phyloP scores from a whole-genome alignment of 306 rosid species.

The Cicer judaicum region DNA sequence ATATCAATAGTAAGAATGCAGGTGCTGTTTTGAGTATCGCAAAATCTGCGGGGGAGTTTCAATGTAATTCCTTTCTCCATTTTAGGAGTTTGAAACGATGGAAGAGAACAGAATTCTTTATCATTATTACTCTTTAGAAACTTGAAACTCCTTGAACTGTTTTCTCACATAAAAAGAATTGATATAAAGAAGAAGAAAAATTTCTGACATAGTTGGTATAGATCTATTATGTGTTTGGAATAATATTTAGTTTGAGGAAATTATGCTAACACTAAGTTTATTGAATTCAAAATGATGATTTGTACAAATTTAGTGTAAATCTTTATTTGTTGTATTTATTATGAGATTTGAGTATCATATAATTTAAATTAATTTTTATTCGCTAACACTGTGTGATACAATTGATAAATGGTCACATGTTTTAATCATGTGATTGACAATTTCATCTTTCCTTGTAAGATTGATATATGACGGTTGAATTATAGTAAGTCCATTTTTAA shows the following conservation, averaged over 20 bases:
- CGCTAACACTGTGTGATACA: too few species aligned
- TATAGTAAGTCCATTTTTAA: too few species aligned
- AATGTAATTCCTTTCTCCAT: slow-evolving; percentile 27
- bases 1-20: slow-evolving; percentile 39
- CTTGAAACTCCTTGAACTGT: not conserved
- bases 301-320: too few species aligned
- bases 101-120: slow-evolving; percentile 23
- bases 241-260: too few species aligned
- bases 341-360: not conserved
- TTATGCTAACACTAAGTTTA: too few species aligned
- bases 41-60: slow-evolving; percentile 22
- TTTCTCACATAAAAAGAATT: slow-evolving; percentile 3
- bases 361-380: not conserved
- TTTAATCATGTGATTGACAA: too few species aligned
- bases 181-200: not conserved
- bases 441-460: too few species aligned
- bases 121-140: not conserved
- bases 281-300: too few species aligned
- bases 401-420: too few species aligned
- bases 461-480: too few species aligned
- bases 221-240: not conserved
- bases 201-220: not conserved
- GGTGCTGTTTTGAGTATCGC: slow-evolving; percentile 43
- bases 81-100: slow-evolving; percentile 40
- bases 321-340: not conserved